Conservation (phyloP, 257 asterid species). For the Scutellaria barbata region DNA sequence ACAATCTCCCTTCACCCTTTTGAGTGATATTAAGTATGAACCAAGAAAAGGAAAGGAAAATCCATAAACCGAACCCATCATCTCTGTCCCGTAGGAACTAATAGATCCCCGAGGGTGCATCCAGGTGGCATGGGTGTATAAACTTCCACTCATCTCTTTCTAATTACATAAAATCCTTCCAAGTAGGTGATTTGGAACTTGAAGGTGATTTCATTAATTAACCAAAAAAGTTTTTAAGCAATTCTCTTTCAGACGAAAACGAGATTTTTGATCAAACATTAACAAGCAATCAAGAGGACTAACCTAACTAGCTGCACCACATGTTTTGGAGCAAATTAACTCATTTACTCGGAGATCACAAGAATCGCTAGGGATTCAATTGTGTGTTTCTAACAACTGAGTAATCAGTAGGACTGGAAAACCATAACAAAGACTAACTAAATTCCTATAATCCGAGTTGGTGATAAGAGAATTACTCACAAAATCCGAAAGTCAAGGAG, state of each 20-base stretch:
- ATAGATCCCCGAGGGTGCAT: not conserved
- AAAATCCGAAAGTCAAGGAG: not conserved
- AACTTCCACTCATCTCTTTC: not conserved
- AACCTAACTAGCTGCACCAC: not conserved
- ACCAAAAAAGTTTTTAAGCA: not conserved
- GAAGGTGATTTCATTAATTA: constrained; percentile 10
- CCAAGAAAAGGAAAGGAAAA: not conserved
- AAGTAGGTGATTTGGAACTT: constrained; percentile 17
- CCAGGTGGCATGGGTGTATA: not conserved
- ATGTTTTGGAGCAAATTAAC: not conserved
- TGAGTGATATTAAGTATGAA: not conserved
- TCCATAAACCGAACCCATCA: not conserved
- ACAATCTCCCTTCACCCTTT: not conserved
- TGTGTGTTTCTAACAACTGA: constrained; percentile 17
- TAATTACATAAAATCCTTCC: not conserved
- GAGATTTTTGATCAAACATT: constrained; percentile 10
- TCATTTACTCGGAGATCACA: not conserved
- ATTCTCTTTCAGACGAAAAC: constrained; percentile 1
- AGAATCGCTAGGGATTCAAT: constrained; percentile 15
- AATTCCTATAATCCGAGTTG: constrained; percentile 11
- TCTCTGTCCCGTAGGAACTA: not conserved
- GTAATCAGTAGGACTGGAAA: not conserved
- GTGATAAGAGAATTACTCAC: constrained; percentile 2
- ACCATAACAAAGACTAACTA: not conserved
- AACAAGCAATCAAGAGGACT: constrained; percentile 16